Conservation (phyloP, 129 eudicot species). For the Flaveria ramosissima region DNA sequence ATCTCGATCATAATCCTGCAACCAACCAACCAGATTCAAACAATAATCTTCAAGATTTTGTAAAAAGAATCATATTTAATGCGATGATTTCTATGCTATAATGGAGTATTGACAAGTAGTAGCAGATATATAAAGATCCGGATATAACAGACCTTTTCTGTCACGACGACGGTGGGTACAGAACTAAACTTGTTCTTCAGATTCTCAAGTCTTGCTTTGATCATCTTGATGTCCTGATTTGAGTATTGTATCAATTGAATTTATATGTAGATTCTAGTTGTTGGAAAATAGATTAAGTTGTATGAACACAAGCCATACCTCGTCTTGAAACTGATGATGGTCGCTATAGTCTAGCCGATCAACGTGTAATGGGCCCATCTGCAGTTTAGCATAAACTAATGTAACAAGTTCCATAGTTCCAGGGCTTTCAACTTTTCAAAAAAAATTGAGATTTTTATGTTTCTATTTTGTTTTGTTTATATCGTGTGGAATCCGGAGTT, state of each 20-base stretch:
- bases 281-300: not conserved
- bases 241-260: slow-evolving; percentile 19
- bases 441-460: not conserved
- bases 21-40: slow-evolving; percentile 20
- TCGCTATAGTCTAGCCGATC: slow-evolving; percentile 82
- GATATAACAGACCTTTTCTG: slow-evolving; percentile 71
- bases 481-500: not conserved
- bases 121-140: slow-evolving; percentile 4
- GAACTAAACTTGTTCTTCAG: slow-evolving; percentile 52
- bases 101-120: not conserved
- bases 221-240: slow-evolving; percentile 58
- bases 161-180: slow-evolving; percentile 52
- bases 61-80: not conserved
- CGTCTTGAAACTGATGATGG: slow-evolving; percentile 59
- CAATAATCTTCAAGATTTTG: not conserved
- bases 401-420: not conserved
- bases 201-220: slow-evolving; percentile 55
- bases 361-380: slow-evolving; percentile 66
- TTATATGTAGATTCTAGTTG: slow-evolving; percentile 1
- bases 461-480: not conserved
- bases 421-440: not conserved
- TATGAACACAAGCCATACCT: slow-evolving; percentile 45
- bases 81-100: too few relatives aligned
- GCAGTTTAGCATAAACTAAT: slow-evolving; percentile 18
- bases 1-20: slow-evolving; percentile 88